Conservation (phyloP, 2,329 filamentous ascomycete genomes). For the Apiospora rasikravindrae region DNA sequence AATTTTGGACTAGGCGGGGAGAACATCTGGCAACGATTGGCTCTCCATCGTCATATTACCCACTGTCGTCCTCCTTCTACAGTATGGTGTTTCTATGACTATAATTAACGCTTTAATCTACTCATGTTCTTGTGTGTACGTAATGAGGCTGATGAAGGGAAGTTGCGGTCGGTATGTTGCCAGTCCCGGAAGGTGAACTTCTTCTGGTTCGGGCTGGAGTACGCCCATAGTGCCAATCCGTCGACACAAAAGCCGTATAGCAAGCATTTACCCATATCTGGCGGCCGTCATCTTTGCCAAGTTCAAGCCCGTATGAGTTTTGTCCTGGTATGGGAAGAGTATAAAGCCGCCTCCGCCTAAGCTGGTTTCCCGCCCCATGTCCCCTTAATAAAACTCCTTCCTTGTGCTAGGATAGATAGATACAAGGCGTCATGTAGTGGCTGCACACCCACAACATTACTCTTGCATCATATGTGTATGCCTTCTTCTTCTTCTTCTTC, state of each 20-base stretch:
- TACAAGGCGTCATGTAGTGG: background rate
- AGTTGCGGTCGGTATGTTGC: background rate
- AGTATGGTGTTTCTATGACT: background rate
- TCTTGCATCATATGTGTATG: conserved; percentile 1
- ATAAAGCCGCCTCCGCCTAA: background rate
- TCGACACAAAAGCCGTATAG: background rate
- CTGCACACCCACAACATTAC: background rate
- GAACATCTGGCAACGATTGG: background rate
- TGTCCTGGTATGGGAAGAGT: background rate
- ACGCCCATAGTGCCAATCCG: background rate
- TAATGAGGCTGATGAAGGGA: background rate
- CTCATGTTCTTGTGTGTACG: background rate
- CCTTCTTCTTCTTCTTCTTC: background rate
- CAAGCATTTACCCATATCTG: background rate
- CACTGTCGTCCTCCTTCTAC: background rate
- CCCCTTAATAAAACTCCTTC: background rate
- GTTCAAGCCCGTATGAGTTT: background rate
- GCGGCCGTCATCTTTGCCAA: background rate
- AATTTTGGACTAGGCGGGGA: background rate
- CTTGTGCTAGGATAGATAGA: background rate
- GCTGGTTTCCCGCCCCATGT: background rate
- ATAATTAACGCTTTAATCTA: background rate
- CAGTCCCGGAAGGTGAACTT: background rate
- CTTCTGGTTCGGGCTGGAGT: background rate
- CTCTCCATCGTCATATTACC: background rate